Base-by-base conservation (phyloP, 768 basidiomycete genomes). In the Phylloporus sp. region DNA sequence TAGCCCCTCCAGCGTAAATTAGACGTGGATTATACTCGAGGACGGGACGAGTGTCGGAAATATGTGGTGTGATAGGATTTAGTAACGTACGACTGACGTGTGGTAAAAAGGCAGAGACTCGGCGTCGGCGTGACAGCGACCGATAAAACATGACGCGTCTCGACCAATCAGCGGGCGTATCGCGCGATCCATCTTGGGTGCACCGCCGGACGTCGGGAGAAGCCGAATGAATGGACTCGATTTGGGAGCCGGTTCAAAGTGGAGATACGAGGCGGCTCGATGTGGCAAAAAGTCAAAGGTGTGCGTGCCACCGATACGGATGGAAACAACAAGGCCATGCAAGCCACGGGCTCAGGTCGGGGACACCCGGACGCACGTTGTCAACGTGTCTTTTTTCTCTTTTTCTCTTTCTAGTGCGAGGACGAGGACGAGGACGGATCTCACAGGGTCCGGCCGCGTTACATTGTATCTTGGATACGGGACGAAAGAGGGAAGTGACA, bases 221-320 rank as follows among this genome's bases (percentile, higher is more conserved):
- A 49, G 39, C 63, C 63, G 63, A 66, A 31, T 66, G 57, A 67
- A 67, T 63, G 38, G 54, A n/a, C 15, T 14, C 17, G 31, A n/a
- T n/a, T n/a, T n/a, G 31, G 31, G 31, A n/a, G 9, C 31, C 8
- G 36, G 21, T 34, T 37, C 24, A 48, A 21, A 51, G 57, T 54
- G 57, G 61, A 54, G 61, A 63, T 60, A 61, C 38, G 50, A 46
- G 29, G 48, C 49, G n/a, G 42, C 32, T 34, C 40, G 50, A 50
- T 36, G 46, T 23, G 52, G 48, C 43, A 42, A 41, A 42, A 41
- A 38, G 18, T 9, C 27, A 37, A 47, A 39, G 49, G 44, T 20
- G n/a, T 41, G 46, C n/a, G 45, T 42, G 48, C 48, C n/a, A 29
- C 22, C 27, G 44, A 18, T 33, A 46, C 36, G 18, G 52, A 47